These are phyloP conservation scores for Fusarium pseudoanthophilum DNA, from an alignment of 2,329 filamentous ascomycete species.

Conservation along the genomic window DNA sequence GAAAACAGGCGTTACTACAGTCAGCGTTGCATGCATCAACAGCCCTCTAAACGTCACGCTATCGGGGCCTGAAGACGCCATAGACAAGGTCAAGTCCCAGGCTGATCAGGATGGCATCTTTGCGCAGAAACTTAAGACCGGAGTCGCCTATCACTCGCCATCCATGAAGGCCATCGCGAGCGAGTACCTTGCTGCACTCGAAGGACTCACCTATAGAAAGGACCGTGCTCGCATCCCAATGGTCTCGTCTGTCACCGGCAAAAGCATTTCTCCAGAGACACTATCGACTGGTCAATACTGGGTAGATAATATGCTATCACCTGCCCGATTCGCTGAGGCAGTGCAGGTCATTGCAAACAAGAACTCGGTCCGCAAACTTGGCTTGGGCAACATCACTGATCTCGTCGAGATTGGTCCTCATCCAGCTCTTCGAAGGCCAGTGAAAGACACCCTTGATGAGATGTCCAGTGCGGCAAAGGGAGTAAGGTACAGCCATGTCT, in stretches of 20 bases:
- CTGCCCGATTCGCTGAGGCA: conserved; percentile 52
- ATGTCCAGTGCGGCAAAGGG: background rate
- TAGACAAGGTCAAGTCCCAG: conserved; percentile 50
- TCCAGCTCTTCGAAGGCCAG: conserved; percentile 28
- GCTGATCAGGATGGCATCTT: conserved; percentile 56
- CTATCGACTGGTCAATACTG: conserved; percentile 52
- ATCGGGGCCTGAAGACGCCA: conserved; percentile 55
- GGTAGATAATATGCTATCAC: conserved; percentile 52
- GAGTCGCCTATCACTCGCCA: conserved; percentile 62
- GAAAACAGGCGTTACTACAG: background rate
- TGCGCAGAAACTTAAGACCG: conserved; percentile 56
- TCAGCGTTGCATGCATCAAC: conserved; percentile 57
- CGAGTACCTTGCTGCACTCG: conserved; percentile 51
- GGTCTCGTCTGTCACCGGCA: conserved; percentile 55
- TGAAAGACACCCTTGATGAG: conserved; percentile 27
- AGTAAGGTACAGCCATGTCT: background rate
- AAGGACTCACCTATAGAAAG: background rate
- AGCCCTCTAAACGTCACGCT: conserved; percentile 60
- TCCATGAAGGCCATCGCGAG: conserved; percentile 60
- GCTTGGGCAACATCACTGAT: background rate
- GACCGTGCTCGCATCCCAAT: background rate
- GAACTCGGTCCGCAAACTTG: background rate
- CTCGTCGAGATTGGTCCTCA: conserved; percentile 44
- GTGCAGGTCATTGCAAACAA: conserved; percentile 10
- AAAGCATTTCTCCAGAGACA: conserved; percentile 48